phyloP scores from a whole-genome alignment of 208 protist species.

The Acanthamoeba lenticulata region DNA sequence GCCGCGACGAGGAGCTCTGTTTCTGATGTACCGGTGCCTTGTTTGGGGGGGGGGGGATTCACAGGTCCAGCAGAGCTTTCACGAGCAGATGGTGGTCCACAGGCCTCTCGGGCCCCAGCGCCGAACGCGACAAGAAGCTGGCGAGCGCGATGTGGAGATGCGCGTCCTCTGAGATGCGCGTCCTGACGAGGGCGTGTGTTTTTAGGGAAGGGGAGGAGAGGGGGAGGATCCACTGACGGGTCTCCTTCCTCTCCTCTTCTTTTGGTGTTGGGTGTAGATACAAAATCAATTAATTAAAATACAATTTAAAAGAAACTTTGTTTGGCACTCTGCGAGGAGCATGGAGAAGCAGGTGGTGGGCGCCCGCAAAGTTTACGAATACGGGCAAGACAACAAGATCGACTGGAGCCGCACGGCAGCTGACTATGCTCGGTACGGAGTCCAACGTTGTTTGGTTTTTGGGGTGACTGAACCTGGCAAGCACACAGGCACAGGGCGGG shows the following conservation, averaged over 20 bases:
- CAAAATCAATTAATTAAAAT: too few relatives aligned
- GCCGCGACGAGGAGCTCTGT: not conserved
- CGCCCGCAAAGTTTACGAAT: not conserved
- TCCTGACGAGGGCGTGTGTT: too few relatives aligned
- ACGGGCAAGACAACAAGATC: not conserved
- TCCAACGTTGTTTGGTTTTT: too few relatives aligned
- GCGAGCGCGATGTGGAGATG: not conserved
- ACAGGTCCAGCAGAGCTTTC: not conserved
- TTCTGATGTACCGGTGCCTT: not conserved
- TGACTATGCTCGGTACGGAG: not conserved
- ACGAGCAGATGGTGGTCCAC: constrained; percentile 4
- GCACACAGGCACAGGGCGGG: too few relatives aligned
- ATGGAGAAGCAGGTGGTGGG: not conserved
- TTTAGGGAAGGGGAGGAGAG: too few relatives aligned
- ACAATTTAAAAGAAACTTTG: too few relatives aligned
- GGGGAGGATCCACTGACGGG: too few relatives aligned
- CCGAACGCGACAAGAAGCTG: not conserved
- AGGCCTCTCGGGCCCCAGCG: not conserved
- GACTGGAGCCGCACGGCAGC: not conserved
- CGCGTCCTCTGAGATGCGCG: not conserved
- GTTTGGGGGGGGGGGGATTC: too few relatives aligned
- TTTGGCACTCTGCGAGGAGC: not conserved
- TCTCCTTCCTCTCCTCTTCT: too few relatives aligned
- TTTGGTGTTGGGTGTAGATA: too few relatives aligned
- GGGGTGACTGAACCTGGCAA: not conserved